A percentile compares a stretch with the other conserved stretches of the same genome.
phyloP scores from a whole-genome alignment of 495 filamentous ascomycete genomes.

The Penicillium verhagenii region DNA sequence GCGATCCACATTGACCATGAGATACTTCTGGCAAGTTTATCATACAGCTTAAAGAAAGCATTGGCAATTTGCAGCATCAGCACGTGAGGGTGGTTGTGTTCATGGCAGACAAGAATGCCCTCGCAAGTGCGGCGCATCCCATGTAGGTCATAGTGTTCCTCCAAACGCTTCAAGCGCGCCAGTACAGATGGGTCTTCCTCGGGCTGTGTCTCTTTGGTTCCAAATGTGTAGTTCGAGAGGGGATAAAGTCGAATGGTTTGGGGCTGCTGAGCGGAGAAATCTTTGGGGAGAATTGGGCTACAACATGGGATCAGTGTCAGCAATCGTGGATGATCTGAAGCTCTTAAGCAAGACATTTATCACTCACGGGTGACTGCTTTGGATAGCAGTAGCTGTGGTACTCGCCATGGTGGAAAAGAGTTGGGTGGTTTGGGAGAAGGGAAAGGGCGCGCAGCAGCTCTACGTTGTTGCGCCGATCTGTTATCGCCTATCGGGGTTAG shows the following conservation, averaged over 20 bases:
- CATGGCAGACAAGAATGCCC: constrained; percentile 94
- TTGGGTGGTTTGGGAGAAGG: neutral
- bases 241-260: constrained; percentile 90
- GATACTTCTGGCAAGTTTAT: neutral
- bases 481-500: constrained; percentile 20
- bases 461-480: constrained; percentile 1
- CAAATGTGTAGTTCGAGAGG: constrained; percentile 97
- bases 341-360: neutral
- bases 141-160: constrained; percentile 88
- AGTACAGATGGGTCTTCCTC: constrained; percentile 96
- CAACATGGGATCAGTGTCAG: constrained; percentile 5
- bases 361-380: constrained; percentile 66
- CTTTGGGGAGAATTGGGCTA: constrained; percentile 73
- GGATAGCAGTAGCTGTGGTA: constrained; percentile 63
- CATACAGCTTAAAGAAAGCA: constrained; percentile 93
- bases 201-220: constrained; percentile 95
- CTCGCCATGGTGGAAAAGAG: constrained; percentile 62
- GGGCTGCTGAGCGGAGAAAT: constrained; percentile 87
- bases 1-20: too few species aligned
- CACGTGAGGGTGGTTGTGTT: constrained; percentile 98
- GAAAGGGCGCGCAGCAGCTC: constrained; percentile 5
- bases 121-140: constrained; percentile 98
- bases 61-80: constrained; percentile 99
- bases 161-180: constrained; percentile 84
- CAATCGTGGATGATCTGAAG: neutral